Percentiles rank a stretch among this genome's conserved stretches.
phyloP scores from a whole-genome alignment of 192 early-diverging fungal species.

The Phlyctochytrium bullatum region DNA sequence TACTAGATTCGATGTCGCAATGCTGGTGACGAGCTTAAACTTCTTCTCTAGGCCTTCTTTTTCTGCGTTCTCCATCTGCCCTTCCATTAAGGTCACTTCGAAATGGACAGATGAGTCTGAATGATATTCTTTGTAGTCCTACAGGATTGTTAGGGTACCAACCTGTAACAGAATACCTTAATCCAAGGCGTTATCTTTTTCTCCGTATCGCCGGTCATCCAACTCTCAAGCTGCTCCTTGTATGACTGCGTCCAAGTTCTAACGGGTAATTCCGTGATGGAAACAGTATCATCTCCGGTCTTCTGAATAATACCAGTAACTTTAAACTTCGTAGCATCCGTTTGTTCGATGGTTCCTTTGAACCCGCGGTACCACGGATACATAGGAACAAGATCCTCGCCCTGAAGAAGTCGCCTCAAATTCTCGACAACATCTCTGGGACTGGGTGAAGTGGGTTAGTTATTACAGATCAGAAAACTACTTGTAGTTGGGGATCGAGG shows the following conservation, averaged over 20 bases:
- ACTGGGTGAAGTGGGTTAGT: conserved; percentile 66
- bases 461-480: conserved; percentile 7
- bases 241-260: conserved; percentile 85
- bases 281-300: conserved; percentile 70
- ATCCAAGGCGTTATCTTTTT: conserved; percentile 43
- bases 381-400: conserved; percentile 69
- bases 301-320: conserved; percentile 69
- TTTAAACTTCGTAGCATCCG: conserved; percentile 56
- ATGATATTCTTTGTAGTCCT: conserved; percentile 70
- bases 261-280: conserved; percentile 89
- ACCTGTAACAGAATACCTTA: conserved; percentile 35
- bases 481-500: conserved; percentile 63
- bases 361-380: conserved; percentile 95
- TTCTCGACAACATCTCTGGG: conserved; percentile 88
- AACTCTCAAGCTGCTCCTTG: conserved; percentile 79
- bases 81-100: conserved; percentile 57
- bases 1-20: conserved; percentile 88
- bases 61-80: conserved; percentile 71
- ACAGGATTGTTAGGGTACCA: conserved; percentile 1
- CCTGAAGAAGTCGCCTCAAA: conserved; percentile 74
- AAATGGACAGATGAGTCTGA: conserved; percentile 68
- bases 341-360: conserved; percentile 68
- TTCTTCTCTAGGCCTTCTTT: conserved; percentile 76
- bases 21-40: conserved; percentile 71
- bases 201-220: conserved; percentile 56